Conservation (phyloP, 192 early-diverging fungal genomes). For the Jimgerdemannia flammicorona region DNA sequence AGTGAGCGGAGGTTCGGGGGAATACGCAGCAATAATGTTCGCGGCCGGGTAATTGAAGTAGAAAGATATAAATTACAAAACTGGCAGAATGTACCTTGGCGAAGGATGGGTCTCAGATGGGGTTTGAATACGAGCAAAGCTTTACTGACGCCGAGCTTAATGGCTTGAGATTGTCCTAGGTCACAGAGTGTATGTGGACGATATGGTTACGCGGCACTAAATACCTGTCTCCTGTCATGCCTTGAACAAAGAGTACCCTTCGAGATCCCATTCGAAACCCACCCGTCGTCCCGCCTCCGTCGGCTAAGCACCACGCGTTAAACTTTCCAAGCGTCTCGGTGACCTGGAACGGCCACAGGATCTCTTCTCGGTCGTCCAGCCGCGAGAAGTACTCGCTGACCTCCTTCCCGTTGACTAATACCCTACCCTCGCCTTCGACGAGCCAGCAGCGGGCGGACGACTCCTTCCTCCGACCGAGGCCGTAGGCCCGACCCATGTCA, state of each 20-base stretch:
- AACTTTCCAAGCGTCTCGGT: constrained; percentile 65
- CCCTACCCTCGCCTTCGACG: constrained; percentile 61
- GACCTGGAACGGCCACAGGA: constrained; percentile 71
- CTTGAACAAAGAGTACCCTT: not conserved
- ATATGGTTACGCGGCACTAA: not conserved
- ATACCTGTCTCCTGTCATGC: not conserved
- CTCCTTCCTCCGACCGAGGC: constrained; percentile 78
- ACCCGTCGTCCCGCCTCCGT: constrained; percentile 79
- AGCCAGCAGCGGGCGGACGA: constrained; percentile 74
- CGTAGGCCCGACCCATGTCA: constrained; percentile 67
- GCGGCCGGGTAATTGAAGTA: not conserved
- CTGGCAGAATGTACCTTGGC: constrained; percentile 32
- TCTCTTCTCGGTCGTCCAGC: constrained; percentile 58
- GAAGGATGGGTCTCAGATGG: constrained; percentile 50
- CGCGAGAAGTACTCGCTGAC: constrained; percentile 73
- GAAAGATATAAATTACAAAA: not conserved
- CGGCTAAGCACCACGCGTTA: constrained; percentile 81
- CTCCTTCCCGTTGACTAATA: constrained; percentile 76
- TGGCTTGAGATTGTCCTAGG: constrained; percentile 79
- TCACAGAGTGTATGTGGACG: not conserved
- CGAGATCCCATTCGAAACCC: not conserved
- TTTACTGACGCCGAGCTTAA: constrained; percentile 75
- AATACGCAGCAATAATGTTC: not conserved
- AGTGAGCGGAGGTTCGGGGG: not conserved
- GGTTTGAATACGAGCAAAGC: constrained; percentile 65